Conservation (phyloP, 305 asterid species). For the Fraxinus xanthoxyloides region DNA sequence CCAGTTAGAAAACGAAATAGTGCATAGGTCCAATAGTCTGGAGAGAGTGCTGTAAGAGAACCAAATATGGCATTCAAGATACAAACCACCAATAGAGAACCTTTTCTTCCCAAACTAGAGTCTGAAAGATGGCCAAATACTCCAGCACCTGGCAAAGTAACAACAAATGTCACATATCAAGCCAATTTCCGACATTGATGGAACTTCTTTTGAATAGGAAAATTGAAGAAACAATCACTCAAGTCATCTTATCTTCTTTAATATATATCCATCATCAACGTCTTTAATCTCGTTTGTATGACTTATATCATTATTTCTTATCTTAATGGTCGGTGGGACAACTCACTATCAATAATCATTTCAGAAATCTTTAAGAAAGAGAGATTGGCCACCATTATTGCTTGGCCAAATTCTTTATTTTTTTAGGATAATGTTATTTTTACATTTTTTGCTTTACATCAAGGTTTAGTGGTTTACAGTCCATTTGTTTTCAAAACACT, state of each 20-base stretch:
- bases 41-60: conserved; percentile 64
- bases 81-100: conserved; percentile 62
- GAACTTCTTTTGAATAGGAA: too few relatives aligned
- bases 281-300: not conserved
- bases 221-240: not conserved
- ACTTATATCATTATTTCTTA: not conserved
- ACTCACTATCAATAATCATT: not conserved
- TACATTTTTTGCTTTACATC: too few relatives aligned
- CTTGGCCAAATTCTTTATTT: too few relatives aligned
- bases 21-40: conserved; percentile 54
- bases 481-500: too few relatives aligned
- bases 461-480: too few relatives aligned
- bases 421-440: too few relatives aligned
- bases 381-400: too few relatives aligned
- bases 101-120: conserved; percentile 74
- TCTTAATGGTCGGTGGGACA: not conserved
- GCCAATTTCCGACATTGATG: not conserved
- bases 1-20: conserved; percentile 71
- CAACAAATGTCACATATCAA: not conserved
- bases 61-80: conserved; percentile 71
- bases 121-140: conserved; percentile 89
- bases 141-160: conserved; percentile 60
- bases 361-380: not conserved
- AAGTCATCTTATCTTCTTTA: not conserved
- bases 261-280: too few relatives aligned